Conservation (phyloP, 495 filamentous ascomycete genomes). For the Talaromyces thailandensis region DNA sequence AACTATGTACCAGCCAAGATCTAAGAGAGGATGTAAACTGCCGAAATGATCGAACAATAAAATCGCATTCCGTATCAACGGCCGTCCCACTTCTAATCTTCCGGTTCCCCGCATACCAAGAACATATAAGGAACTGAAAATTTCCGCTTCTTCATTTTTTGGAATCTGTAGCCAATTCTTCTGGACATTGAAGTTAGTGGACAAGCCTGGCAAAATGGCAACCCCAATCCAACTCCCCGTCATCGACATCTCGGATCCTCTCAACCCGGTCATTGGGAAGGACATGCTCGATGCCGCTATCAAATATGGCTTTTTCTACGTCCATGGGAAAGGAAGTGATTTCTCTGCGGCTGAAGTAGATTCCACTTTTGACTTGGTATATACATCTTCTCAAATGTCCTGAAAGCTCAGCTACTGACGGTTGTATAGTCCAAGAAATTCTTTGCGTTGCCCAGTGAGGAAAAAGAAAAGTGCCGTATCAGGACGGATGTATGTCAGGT, state of each 20-base stretch:
- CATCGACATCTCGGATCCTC: constrained; percentile 60
- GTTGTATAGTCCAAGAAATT: constrained; percentile 59
- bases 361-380: constrained; percentile 67
- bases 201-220: constrained; percentile 31
- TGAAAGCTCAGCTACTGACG: not conserved
- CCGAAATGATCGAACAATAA: not conserved
- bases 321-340: constrained; percentile 58
- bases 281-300: constrained; percentile 71
- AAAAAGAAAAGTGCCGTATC: constrained; percentile 69
- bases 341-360: constrained; percentile 61
- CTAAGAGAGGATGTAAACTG: not conserved
- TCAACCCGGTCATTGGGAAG: constrained; percentile 46
- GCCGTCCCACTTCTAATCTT: not conserved
- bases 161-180: too few species aligned
- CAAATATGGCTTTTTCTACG: constrained; percentile 81
- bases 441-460: constrained; percentile 59
- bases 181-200: not conserved
- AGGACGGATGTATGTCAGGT: constrained; percentile 45
- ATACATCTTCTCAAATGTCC: constrained; percentile 4
- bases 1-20: not conserved
- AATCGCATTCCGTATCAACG: not conserved
- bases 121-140: not conserved
- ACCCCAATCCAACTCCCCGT: constrained; percentile 59
- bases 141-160: not conserved
- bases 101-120: not conserved